These are phyloP conservation scores for Claviceps sp. DNA, from an alignment of 2,329 filamentous ascomycete genomes.

Conservation along the genomic window DNA sequence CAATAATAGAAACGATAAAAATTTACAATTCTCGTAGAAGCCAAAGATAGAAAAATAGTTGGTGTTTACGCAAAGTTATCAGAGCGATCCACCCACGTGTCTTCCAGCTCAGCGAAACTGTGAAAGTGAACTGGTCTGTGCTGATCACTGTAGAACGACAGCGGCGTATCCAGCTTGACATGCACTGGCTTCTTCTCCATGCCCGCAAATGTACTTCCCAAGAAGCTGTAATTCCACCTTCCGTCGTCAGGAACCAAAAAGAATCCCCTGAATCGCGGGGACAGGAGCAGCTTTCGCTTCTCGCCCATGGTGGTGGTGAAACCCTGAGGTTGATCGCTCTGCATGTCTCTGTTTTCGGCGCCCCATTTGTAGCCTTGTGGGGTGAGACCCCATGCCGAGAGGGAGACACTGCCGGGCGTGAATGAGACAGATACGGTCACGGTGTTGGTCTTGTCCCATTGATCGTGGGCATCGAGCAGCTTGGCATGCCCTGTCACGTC, in stretches of 20 bases:
- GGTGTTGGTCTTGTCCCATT: constrained; percentile 65
- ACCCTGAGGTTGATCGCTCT: constrained; percentile 85
- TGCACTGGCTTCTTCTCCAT: constrained; percentile 85
- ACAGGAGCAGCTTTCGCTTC: constrained; percentile 87
- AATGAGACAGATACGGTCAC: constrained; percentile 93
- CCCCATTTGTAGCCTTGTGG: constrained; percentile 95
- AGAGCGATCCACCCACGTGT: constrained; percentile 84
- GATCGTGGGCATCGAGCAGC: constrained; percentile 64
- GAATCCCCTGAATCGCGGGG: constrained; percentile 86
- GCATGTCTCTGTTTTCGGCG: constrained; percentile 83
- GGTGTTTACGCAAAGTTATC: constrained; percentile 74
- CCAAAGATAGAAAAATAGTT: not conserved
- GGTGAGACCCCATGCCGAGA: constrained; percentile 86
- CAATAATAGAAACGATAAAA: not conserved
- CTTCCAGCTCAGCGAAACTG: constrained; percentile 93
- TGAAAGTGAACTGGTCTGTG: constrained; percentile 93
- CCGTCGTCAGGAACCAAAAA: constrained; percentile 88
- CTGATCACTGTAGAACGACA: constrained; percentile 80
- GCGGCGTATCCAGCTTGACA: constrained; percentile 86
- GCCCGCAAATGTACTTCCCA: constrained; percentile 76
- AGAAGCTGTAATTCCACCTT: constrained; percentile 97
- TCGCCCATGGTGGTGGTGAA: constrained; percentile 88
- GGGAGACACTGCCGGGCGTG: constrained; percentile 88
- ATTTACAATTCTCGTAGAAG: not conserved
- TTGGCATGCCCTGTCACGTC: constrained; percentile 92